Base-by-base conservation (phyloP, 106 monocot species). In the Allium fistulosum region DNA sequence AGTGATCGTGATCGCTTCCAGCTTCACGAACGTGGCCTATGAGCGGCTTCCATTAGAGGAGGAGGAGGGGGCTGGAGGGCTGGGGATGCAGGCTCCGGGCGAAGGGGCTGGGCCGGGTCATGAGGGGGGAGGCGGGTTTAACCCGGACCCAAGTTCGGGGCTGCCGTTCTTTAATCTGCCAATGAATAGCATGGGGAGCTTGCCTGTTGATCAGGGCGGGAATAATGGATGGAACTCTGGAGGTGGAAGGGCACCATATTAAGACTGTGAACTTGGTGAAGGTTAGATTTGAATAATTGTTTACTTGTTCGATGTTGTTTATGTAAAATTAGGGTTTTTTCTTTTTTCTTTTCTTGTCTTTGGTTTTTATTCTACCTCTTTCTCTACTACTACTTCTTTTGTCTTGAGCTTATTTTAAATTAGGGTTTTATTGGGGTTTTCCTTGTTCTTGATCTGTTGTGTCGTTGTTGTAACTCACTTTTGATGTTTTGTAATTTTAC, bases 11-110 rank as follows among this genome's bases (percentile, higher is more conserved):
- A 78, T 83, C 49, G 74, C 80, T 9, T 79, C 87, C 7, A 80
- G 83, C 16, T 87, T 87, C 58, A 78, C 83, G 28, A 87, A 83
- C 71, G 77, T 83, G 37, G 83, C 80, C 3, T 87, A 83, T 55
- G 80, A 87, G 68, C 59, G 87, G 69, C 72, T 87, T 37, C 87
- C 87, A 17, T 74, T 83, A 8, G 83, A 79, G 59, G 83, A 83
- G 56, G 83, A 87, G 60, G 55, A 53, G 58, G 63, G 46, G 26
- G 48, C 58, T 45, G 60, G 8, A 28, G 53, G 53, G 49, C 71
- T 70, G 1, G 49, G 16, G 12, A 48, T 53, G 49, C 66, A 22
- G 68, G 76, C 52, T 7, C 66, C 61, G 9, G 70, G 49, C 0
- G 72, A 22, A 26, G 68, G 66, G 9, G 72, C 70, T 1, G 71